Percentiles rank a stretch among this genome's conserved stretches.
Conservation (phyloP, 306 rosid species). For the Amphicarpaea edgeworthii region DNA sequence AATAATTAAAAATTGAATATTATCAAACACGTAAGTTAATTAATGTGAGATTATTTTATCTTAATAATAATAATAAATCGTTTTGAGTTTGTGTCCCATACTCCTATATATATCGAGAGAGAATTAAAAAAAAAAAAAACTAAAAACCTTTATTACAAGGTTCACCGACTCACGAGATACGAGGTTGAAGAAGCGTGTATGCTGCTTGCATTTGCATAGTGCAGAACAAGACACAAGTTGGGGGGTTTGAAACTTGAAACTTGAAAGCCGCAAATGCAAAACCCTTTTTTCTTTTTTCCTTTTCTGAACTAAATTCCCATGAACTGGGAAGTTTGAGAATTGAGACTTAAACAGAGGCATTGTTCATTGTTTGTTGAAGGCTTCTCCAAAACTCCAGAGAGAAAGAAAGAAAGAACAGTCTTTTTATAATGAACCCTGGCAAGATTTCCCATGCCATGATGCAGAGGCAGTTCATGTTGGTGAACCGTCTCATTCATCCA, state of each 20-base stretch:
- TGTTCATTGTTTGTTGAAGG: not conserved
- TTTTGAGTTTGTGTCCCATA: too few species aligned
- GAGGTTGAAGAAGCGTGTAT: not conserved
- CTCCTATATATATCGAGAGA: too few species aligned
- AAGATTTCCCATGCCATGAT: slow-evolving; percentile 45
- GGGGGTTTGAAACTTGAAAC: too few species aligned
- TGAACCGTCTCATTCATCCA: slow-evolving; percentile 41
- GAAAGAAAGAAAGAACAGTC: slow-evolving; percentile 32
- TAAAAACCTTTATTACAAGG: not conserved
- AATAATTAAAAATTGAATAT: too few species aligned
- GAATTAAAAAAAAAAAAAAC: not conserved
- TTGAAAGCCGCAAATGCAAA: not conserved
- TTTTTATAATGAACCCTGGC: slow-evolving; percentile 43
- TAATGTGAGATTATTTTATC: too few species aligned
- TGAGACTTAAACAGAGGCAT: not conserved
- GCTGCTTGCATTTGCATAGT: not conserved
- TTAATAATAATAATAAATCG: too few species aligned
- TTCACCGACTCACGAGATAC: not conserved
- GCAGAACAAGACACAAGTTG: not conserved
- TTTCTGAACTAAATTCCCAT: slow-evolving; percentile 25
- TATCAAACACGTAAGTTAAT: too few species aligned
- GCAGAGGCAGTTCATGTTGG: slow-evolving; percentile 42
- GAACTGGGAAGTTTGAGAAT: slow-evolving; percentile 12
- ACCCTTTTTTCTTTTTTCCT: not conserved
- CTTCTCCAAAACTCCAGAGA: slow-evolving; percentile 12